These are phyloP conservation scores for Calonectria naviculata DNA, from an alignment of 2,329 filamentous ascomycete genomes.

Conservation along the genomic window DNA sequence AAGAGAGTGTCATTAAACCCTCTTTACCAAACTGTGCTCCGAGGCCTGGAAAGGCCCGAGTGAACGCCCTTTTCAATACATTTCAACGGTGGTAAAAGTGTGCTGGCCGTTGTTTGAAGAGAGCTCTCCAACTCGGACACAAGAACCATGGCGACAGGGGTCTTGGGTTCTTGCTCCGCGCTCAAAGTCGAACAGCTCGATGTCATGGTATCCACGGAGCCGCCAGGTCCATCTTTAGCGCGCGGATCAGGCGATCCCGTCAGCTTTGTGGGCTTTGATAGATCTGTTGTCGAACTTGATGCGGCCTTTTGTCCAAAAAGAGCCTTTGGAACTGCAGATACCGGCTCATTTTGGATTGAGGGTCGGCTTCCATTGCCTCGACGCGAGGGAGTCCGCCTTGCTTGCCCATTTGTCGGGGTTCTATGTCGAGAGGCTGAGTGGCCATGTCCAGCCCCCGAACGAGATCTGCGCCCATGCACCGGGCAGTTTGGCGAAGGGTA, in stretches of 20 bases:
- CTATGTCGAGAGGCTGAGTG: slow-evolving; percentile 15
- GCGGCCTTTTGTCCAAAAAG: slow-evolving; percentile 7
- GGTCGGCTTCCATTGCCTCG: neutral
- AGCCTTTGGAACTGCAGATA: slow-evolving; percentile 1
- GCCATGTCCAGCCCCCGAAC: slow-evolving; percentile 22
- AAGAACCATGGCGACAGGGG: slow-evolving; percentile 35
- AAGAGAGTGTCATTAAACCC: neutral
- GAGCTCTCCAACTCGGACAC: slow-evolving; percentile 14
- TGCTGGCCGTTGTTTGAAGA: slow-evolving; percentile 3
- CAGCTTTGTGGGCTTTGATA: neutral
- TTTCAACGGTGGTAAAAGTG: slow-evolving; percentile 24
- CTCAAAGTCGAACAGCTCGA: slow-evolving; percentile 2
- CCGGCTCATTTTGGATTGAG: neutral
- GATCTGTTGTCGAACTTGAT: slow-evolving; percentile 10
- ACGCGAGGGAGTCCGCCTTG: neutral
- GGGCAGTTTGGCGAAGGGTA: slow-evolving; percentile 34
- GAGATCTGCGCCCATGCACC: slow-evolving; percentile 32
- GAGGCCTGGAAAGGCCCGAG: slow-evolving; percentile 17
- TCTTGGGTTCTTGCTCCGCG: slow-evolving; percentile 26
- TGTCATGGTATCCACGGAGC: neutral
- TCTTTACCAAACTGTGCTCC: slow-evolving; percentile 31
- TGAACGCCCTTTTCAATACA: slow-evolving; percentile 21
- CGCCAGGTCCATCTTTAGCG: neutral
- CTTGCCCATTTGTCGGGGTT: neutral
- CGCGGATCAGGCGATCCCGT: neutral